These are phyloP conservation scores for Quercus gilva DNA, from an alignment of 306 rosid genomes.

Conservation along the genomic window DNA sequence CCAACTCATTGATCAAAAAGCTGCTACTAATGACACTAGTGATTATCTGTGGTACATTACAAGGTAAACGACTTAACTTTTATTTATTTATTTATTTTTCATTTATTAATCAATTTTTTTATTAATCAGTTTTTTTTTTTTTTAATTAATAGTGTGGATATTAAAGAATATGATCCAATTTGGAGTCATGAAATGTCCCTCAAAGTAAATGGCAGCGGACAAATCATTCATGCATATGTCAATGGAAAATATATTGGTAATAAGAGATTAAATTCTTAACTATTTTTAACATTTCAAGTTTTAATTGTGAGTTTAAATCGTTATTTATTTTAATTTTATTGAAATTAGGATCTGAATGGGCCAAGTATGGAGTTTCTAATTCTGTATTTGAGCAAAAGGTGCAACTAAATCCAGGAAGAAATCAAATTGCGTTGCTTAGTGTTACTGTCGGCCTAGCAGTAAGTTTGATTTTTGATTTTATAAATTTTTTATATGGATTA, in stretches of 20 bases:
- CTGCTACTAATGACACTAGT: slow-evolving; percentile 34
- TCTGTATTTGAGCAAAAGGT: slow-evolving; percentile 34
- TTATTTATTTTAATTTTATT: background rate
- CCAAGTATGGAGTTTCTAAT: slow-evolving; percentile 22
- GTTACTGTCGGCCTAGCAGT: slow-evolving; percentile 46
- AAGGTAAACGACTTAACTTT: slow-evolving; percentile 23
- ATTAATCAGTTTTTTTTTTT: background rate
- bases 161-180: slow-evolving; percentile 38
- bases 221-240: slow-evolving; percentile 41
- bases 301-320: background rate
- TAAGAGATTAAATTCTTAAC: background rate
- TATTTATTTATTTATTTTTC: background rate
- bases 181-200: slow-evolving; percentile 37
- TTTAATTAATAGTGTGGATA: slow-evolving; percentile 20
- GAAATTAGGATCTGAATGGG: slow-evolving; percentile 45
- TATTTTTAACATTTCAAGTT: background rate
- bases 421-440: slow-evolving; percentile 44
- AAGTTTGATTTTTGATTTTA: background rate
- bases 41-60: slow-evolving; percentile 68
- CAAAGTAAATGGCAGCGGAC: slow-evolving; percentile 45
- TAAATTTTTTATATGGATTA: too few relatives aligned
- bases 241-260: slow-evolving; percentile 54
- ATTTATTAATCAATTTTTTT: background rate
- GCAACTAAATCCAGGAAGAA: slow-evolving; percentile 38
- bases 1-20: slow-evolving; percentile 44